A percentile compares a stretch with the other conserved stretches of the same genome.
Conservation (phyloP, 192 early-diverging fungal species). For the Backusella sp. region DNA sequence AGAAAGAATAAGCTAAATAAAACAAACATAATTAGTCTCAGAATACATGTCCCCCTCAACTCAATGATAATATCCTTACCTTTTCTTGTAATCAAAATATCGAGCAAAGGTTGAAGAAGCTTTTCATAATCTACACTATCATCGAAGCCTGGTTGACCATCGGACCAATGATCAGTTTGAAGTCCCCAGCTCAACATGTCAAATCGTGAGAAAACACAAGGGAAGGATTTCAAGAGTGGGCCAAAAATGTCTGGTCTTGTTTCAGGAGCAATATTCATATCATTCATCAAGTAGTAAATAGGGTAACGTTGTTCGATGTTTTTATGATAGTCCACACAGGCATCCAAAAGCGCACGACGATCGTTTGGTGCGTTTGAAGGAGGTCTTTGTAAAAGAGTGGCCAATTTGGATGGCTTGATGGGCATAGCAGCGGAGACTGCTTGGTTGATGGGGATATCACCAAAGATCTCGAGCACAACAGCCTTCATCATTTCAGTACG, state of each 20-base stretch:
- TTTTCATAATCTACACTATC: constrained; percentile 19
- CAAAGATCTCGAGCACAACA: constrained; percentile 19
- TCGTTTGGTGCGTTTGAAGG: neutral
- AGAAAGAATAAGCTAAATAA: constrained; percentile 26
- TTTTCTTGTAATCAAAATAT: constrained; percentile 23
- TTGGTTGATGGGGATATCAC: constrained; percentile 26
- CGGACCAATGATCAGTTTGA: constrained; percentile 6
- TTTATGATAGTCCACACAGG: constrained; percentile 25
- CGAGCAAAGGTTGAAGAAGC: constrained; percentile 18
- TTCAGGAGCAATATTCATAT: neutral
- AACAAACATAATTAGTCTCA: neutral
- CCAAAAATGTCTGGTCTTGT: constrained; percentile 15
- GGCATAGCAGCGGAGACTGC: constrained; percentile 26
- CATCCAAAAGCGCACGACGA: constrained; percentile 14
- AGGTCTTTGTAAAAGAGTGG: neutral
- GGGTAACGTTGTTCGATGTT: constrained; percentile 15
- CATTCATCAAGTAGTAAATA: constrained; percentile 21
- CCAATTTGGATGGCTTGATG: constrained; percentile 15
- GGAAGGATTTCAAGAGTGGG: constrained; percentile 11
- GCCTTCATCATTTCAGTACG: constrained; percentile 10
- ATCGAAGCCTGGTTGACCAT: neutral
- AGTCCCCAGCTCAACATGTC: constrained; percentile 18
- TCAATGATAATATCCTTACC: constrained; percentile 10
- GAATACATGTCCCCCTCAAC: neutral
- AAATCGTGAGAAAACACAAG: constrained; percentile 19